phyloP scores from a whole-genome alignment of 345 rosid species.

The Cardamine occulta region DNA sequence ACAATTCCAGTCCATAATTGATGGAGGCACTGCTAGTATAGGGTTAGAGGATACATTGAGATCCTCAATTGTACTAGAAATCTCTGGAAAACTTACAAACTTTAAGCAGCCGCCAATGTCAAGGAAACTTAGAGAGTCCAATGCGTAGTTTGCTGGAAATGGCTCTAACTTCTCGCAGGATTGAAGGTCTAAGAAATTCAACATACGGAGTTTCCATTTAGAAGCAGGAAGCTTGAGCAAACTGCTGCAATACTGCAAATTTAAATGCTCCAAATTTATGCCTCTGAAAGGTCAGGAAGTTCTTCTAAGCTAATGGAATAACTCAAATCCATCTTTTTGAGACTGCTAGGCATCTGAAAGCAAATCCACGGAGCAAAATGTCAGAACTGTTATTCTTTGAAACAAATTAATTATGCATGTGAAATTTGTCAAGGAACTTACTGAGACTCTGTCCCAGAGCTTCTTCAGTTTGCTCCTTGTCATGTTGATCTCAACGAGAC shows the following conservation, averaged over 20 bases:
- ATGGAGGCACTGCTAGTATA: conserved; percentile 26
- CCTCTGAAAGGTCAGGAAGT: conserved; percentile 37
- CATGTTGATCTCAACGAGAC: conserved; percentile 22
- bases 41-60: not conserved
- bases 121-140: not conserved
- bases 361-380: conserved; percentile 5
- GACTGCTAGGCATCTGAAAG: conserved; percentile 32
- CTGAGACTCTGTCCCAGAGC: conserved; percentile 37
- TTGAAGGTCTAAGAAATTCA: not conserved
- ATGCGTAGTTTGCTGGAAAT: not conserved
- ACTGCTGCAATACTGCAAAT: conserved; percentile 23
- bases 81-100: conserved; percentile 15
- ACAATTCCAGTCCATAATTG: not conserved
- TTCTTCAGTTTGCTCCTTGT: conserved; percentile 12
- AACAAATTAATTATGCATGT: not conserved
- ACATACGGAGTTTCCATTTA: conserved; percentile 1
- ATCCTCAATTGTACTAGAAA: not conserved
- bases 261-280: conserved; percentile 22
- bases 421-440: conserved; percentile 18
- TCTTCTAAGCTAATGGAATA: conserved; percentile 4
- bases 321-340: conserved; percentile 21
- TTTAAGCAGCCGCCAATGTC: conserved; percentile 12
- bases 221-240: conserved; percentile 20
- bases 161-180: conserved; percentile 15
- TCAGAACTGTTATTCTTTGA: not conserved